These are phyloP conservation scores for Podospora pseudoanserina DNA, from an alignment of 495 filamentous ascomycete species.

Conservation along the genomic window DNA sequence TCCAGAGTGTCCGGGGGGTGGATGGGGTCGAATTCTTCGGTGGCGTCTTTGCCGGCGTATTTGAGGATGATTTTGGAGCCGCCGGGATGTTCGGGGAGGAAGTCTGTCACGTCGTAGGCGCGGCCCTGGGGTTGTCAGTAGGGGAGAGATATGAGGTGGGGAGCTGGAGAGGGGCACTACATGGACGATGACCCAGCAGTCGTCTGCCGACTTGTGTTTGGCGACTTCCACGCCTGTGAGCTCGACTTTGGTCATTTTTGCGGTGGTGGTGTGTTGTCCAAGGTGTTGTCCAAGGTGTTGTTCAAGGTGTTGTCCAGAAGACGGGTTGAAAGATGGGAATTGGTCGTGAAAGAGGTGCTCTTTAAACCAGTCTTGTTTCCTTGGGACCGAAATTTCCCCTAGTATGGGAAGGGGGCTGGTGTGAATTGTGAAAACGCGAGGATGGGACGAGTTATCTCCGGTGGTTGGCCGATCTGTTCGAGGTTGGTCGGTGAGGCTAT, in stretches of 20 bases:
- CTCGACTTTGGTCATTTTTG: conserved; percentile 25
- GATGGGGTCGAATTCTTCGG: conserved; percentile 76
- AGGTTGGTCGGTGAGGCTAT: not conserved
- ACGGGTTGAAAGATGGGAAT: not conserved
- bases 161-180: conserved; percentile 28
- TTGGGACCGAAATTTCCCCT: not conserved
- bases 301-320: not conserved
- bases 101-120: conserved; percentile 81
- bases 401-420: not conserved
- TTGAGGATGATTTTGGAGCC: conserved; percentile 76
- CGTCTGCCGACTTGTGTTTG: conserved; percentile 63
- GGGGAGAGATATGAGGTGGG: not conserved
- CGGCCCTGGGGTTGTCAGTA: conserved; percentile 29
- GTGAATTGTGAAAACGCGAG: not conserved
- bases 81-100: conserved; percentile 70
- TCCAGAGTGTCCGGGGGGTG: conserved; percentile 75
- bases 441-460: not conserved
- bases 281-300: too few relatives aligned
- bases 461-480: not conserved
- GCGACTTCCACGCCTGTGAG: conserved; percentile 62
- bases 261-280: not conserved
- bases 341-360: not conserved
- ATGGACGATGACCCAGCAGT: conserved; percentile 80
- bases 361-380: not conserved
- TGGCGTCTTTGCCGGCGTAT: conserved; percentile 84